These are phyloP conservation scores for Spiraea crenata DNA, from an alignment of 331 rosid species.

Conservation along the genomic window DNA sequence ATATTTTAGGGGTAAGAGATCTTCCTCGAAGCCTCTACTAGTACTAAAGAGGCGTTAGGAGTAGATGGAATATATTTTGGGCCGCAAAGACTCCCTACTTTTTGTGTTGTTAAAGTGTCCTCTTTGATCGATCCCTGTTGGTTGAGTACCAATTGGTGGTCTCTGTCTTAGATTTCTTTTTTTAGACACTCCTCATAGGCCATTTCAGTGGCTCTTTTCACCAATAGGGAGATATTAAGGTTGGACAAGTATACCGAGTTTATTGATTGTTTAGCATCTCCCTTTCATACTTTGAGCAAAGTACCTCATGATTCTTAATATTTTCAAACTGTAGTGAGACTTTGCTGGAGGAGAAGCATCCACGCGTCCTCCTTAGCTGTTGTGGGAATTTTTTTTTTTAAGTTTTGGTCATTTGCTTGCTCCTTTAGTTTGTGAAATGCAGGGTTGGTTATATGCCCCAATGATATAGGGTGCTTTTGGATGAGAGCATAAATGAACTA, in stretches of 20 bases:
- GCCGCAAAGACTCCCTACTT: conserved; percentile 32
- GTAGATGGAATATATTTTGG: neutral
- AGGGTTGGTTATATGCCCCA: conserved; percentile 31
- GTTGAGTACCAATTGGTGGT: conserved; percentile 31
- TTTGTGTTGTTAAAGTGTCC: conserved; percentile 19
- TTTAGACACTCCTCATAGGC: conserved; percentile 16
- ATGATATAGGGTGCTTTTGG: conserved; percentile 25
- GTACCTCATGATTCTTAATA: conserved; percentile 28
- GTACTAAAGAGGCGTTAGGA: neutral
- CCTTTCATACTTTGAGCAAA: conserved; percentile 36
- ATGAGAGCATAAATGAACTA: conserved; percentile 16
- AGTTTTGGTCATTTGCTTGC: neutral
- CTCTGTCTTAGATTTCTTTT: conserved; percentile 25
- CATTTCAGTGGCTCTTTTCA: conserved; percentile 28
- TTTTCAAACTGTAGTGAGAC: conserved; percentile 17
- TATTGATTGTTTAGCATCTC: conserved; percentile 26
- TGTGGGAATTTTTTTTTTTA: conserved; percentile 7
- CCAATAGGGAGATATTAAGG: conserved; percentile 31
- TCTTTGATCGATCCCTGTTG: conserved; percentile 27
- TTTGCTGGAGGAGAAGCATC: conserved; percentile 27
- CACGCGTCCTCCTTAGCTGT: conserved; percentile 39
- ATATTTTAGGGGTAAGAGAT: conserved; percentile 3
- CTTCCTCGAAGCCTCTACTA: conserved; percentile 20
- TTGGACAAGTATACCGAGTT: conserved; percentile 23
- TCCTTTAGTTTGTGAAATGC: neutral